These are phyloP conservation scores for Populus trichocarpa DNA, from an alignment of 441 rosid genomes.

Conservation along the genomic window DNA sequence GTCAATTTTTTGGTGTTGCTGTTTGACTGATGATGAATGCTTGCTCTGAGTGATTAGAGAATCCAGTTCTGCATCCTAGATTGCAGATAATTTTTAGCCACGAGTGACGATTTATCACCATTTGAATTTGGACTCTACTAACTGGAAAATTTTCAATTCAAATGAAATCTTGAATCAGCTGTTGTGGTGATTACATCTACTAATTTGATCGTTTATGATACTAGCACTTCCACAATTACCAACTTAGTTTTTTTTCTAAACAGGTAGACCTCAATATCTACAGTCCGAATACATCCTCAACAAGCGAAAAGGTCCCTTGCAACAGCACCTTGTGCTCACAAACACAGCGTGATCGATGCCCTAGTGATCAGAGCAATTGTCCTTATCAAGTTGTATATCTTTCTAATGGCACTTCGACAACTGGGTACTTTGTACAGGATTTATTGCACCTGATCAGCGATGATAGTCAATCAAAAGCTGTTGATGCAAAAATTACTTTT, in stretches of 20 bases:
- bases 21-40: not conserved
- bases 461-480: conserved; percentile 32
- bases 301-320: conserved; percentile 65
- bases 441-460: conserved; percentile 60
- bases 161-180: not conserved
- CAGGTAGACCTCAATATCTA: conserved; percentile 69
- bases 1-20: not conserved
- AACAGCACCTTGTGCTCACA: conserved; percentile 52
- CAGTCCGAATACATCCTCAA: conserved; percentile 66
- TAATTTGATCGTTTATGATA: not conserved
- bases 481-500: conserved; percentile 54
- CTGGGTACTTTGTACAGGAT: conserved; percentile 75
- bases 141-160: not conserved
- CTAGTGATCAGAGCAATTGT: conserved; percentile 55
- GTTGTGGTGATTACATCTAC: not conserved
- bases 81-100: not conserved
- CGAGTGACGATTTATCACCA: not conserved
- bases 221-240: not conserved
- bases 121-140: not conserved
- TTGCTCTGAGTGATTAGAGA: not conserved
- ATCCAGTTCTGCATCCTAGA: not conserved
- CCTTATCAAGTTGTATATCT: conserved; percentile 72
- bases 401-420: conserved; percentile 69
- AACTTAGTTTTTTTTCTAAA: not conserved
- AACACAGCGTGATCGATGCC: conserved; percentile 35